Conservation (phyloP, 805 yeast species). For the Spathaspora arborariae region DNA sequence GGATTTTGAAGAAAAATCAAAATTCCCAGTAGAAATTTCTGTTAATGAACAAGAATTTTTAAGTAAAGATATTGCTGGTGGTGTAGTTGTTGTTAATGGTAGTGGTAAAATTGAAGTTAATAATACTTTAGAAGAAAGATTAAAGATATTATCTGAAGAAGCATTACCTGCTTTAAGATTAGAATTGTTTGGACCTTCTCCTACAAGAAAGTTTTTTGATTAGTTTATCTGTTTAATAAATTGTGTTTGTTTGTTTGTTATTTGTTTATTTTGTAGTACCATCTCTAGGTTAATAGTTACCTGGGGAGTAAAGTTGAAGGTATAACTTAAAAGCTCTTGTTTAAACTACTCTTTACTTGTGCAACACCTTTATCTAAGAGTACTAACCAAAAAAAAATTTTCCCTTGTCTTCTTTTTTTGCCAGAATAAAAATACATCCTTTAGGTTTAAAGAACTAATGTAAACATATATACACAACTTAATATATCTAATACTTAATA, state of each 20-base stretch:
- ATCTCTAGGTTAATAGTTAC: too few species aligned
- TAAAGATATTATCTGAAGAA: conserved; percentile 73
- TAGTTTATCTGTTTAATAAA: conserved; percentile 27
- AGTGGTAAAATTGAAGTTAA: conserved; percentile 82
- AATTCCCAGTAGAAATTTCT: conserved; percentile 49
- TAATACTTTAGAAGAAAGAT: conserved; percentile 94
- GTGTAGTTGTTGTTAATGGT: conserved; percentile 68
- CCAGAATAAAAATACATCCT: too few species aligned
- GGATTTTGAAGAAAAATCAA: conserved; percentile 60
- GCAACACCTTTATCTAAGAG: too few species aligned
- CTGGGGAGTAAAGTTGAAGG: too few species aligned
- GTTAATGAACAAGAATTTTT: conserved; percentile 58
- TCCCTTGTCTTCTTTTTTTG: not conserved
- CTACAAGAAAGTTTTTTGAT: conserved; percentile 87
- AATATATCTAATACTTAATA: not conserved
- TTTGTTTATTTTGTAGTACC: not conserved
- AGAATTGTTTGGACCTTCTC: conserved; percentile 82
- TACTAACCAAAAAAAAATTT: too few species aligned
- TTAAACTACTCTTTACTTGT: too few species aligned
- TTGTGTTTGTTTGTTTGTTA: not conserved
- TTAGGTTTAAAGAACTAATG: too few species aligned
- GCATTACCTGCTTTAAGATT: conserved; percentile 91
- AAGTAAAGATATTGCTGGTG: conserved; percentile 73
- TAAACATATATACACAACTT: not conserved
- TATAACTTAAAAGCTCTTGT: too few species aligned